phyloP scores from a whole-genome alignment of 805 yeast species.

The Wickerhamiella nectarea region DNA sequence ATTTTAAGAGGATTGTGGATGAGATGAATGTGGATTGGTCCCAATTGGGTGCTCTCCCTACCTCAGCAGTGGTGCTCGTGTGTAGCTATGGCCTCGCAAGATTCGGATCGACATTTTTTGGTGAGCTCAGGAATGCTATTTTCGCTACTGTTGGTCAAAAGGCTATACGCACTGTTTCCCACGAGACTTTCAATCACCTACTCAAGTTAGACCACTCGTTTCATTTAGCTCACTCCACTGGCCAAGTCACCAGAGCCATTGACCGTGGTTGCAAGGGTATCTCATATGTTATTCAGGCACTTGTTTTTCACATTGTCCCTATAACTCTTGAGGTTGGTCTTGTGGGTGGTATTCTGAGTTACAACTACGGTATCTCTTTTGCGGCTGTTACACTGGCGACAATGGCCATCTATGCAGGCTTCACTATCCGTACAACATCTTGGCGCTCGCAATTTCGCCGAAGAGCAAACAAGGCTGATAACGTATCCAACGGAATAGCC shows the following conservation, averaged over 20 bases:
- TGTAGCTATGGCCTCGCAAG: constrained; percentile 88
- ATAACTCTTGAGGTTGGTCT: constrained; percentile 82
- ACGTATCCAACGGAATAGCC: constrained; percentile 89
- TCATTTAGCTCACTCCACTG: constrained; percentile 86
- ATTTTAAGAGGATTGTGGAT: constrained; percentile 78
- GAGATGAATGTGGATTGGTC: constrained; percentile 86
- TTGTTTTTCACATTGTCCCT: constrained; percentile 96
- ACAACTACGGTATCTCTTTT: constrained; percentile 77
- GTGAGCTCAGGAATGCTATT: constrained; percentile 87
- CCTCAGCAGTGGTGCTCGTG: constrained; percentile 34
- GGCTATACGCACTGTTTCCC: constrained; percentile 82
- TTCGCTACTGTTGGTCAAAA: constrained; percentile 92
- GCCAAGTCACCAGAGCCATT: constrained; percentile 90
- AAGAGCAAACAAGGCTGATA: constrained; percentile 83
- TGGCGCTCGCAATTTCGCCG: constrained; percentile 93
- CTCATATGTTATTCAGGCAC: constrained; percentile 78
- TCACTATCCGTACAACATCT: constrained; percentile 84
- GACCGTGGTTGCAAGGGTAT: constrained; percentile 98
- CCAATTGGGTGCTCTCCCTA: constrained; percentile 48
- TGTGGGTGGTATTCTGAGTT: constrained; percentile 86
- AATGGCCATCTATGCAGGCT: constrained; percentile 75
- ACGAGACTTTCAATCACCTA: constrained; percentile 72
- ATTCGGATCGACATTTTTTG: constrained; percentile 86
- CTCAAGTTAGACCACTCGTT: constrained; percentile 75
- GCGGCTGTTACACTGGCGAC: constrained; percentile 82